Base-by-base conservation (phyloP, 2,329 filamentous ascomycete species). In the Emmonsiellopsis sp. region DNA sequence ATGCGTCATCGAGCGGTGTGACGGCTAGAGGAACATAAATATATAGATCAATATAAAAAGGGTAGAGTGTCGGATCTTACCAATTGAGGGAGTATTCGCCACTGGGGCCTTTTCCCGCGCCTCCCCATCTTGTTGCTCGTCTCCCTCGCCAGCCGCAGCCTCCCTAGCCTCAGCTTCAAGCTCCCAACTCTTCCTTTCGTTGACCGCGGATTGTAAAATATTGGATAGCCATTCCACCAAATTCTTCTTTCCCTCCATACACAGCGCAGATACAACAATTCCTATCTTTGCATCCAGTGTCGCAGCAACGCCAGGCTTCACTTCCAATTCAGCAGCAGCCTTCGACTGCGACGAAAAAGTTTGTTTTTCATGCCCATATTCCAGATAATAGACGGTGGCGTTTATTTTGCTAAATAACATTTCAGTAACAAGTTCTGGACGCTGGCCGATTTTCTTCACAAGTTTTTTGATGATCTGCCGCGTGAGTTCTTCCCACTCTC, bases 381-480 rank as follows among this genome's bases (percentile, higher is more conserved):
- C 91, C 5, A 98, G 78, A 65, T 89, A 97, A 69, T 87, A 88
- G 0, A 89, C 80, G 0, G 88, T 95, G 45, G 81, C 80, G 50
- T 84, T 85, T 54, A 90, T 86, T 69, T 98, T 98, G 68, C 88
- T 95, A 70, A 98, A 98, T 11, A 98, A 77, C 78, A 98, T 82
- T 70, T 98, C 93, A 0, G 94, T 85, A 49, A 95, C 79, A 42
- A 96, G 75, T 57, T 92, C 88, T 0, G 90, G 90, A 43, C 90
- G 81, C 60, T 95, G 84, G 56, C 93, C 81, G 1, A 97, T 78
- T 71, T 93, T 95, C 64, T 87, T 90, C 52, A 88, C 79, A 58
- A 92, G 86, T 63, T 85, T 86, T 60, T 85, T 84, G 58, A 96
- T 80, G 40, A 97, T 79, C 62, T 96, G 91, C 67, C 85, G 86